phyloP scores from a whole-genome alignment of 164 flowering plant species.

The Vitis rupestris region DNA sequence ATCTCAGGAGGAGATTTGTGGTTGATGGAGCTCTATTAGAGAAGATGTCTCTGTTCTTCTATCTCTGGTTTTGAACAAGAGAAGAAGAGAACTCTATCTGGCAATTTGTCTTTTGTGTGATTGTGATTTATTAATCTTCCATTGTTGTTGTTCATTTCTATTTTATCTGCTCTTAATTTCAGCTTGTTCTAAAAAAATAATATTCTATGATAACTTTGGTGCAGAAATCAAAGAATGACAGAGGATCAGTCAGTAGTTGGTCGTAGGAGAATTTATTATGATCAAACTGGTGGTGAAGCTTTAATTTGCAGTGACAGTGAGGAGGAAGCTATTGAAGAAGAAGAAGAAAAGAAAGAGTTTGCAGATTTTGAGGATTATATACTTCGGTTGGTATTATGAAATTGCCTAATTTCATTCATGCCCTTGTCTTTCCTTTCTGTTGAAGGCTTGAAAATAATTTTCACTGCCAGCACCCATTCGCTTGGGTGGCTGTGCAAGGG shows the following conservation, averaged over 20 bases:
- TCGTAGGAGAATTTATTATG: conserved; percentile 96
- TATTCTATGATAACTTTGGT: conserved; percentile 9
- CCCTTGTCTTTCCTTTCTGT: not conserved
- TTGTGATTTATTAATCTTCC: not conserved
- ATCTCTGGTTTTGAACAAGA: too few relatives aligned
- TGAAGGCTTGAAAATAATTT: too few relatives aligned
- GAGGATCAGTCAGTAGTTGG: conserved; percentile 98
- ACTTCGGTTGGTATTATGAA: conserved; percentile 67
- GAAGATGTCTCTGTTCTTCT: too few relatives aligned
- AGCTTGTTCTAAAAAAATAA: not conserved
- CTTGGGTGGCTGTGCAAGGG: not conserved
- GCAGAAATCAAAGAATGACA: conserved; percentile 97
- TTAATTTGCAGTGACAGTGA: conserved; percentile 98
- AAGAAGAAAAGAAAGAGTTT: conserved; percentile 86
- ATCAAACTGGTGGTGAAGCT: conserved; percentile 96
- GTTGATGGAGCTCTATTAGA: too few relatives aligned
- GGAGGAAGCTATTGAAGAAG: conserved; percentile 81
- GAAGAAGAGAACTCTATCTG: too few relatives aligned
- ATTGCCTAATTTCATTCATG: not conserved
- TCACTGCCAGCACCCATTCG: too few relatives aligned
- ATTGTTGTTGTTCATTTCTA: not conserved
- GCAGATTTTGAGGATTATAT: conserved; percentile 74
- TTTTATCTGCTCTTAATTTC: not conserved
- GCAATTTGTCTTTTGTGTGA: too few relatives aligned
- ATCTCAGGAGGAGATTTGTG: too few relatives aligned